Conservation (phyloP, 2,329 filamentous ascomycete genomes). For the Fusarium ambrosium region DNA sequence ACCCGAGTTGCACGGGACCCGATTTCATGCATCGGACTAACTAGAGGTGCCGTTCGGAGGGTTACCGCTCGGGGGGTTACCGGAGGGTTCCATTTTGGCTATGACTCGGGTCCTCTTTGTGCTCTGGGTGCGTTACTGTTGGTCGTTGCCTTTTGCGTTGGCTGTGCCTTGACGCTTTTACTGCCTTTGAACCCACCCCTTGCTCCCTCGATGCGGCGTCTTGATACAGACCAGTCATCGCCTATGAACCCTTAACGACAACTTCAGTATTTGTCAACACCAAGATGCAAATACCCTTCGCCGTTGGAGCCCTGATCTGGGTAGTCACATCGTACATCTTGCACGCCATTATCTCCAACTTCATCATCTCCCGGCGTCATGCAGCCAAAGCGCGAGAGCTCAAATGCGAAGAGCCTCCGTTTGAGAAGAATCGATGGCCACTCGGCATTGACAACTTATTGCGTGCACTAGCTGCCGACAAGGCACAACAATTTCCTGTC, state of each 20-base stretch:
- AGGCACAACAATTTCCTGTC: background rate
- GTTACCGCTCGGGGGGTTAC: background rate
- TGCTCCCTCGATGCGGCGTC: background rate
- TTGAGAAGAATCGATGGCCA: background rate
- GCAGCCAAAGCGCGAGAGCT: background rate
- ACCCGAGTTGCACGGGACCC: background rate
- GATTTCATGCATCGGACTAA: background rate
- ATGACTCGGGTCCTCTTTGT: background rate
- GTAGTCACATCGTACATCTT: background rate
- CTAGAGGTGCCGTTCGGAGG: background rate
- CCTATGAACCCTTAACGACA: background rate
- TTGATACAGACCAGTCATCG: background rate
- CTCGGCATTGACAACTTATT: background rate
- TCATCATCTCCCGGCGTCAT: background rate
- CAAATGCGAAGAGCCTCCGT: background rate
- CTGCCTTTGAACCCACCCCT: background rate
- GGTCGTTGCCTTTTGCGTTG: background rate
- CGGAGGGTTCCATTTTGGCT: background rate
- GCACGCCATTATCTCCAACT: background rate
- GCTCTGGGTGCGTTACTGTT: background rate
- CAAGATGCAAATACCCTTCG: background rate
- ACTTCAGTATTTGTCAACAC: background rate
- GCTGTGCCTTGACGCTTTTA: background rate
- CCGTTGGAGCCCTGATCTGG: background rate
- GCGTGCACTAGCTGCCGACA: background rate